Conservation (phyloP, 305 asterid species). For the Fraxinus latifolia region DNA sequence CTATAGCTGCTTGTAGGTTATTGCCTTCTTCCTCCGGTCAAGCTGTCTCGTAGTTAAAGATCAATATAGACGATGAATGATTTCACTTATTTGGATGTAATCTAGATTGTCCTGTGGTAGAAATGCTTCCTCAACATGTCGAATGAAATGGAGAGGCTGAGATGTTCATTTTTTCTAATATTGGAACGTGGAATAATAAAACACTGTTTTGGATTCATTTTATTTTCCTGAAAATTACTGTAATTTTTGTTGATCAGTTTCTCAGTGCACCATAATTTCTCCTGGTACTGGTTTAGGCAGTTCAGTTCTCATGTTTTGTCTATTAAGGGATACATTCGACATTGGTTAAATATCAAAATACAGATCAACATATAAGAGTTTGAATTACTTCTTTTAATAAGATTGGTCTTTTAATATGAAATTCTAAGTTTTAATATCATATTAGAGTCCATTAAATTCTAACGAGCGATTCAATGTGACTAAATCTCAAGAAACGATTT, state of each 20-base stretch:
- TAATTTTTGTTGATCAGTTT: background rate
- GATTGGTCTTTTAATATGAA: background rate
- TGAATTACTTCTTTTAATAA: background rate
- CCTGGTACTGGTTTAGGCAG: background rate
- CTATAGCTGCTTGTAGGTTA: constrained; percentile 61
- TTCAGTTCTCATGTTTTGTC: background rate
- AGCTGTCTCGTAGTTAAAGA: background rate
- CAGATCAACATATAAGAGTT: background rate
- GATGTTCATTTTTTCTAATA: background rate
- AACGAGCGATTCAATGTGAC: background rate
- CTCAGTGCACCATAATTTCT: background rate
- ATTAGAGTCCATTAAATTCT: background rate
- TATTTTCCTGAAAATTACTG: background rate
- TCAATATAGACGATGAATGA: background rate
- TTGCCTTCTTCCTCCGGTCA: constrained; percentile 30
- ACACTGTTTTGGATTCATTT: background rate
- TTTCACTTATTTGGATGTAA: background rate
- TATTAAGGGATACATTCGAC: background rate
- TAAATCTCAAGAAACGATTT: background rate
- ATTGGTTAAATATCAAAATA: background rate
- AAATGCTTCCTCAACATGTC: background rate
- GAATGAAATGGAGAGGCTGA: background rate
- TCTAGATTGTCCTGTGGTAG: background rate
- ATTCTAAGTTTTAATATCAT: too few relatives aligned
- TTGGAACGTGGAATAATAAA: background rate